phyloP scores from a whole-genome alignment of 2,329 filamentous ascomycete species.

The Epichloe brachyelytri region DNA sequence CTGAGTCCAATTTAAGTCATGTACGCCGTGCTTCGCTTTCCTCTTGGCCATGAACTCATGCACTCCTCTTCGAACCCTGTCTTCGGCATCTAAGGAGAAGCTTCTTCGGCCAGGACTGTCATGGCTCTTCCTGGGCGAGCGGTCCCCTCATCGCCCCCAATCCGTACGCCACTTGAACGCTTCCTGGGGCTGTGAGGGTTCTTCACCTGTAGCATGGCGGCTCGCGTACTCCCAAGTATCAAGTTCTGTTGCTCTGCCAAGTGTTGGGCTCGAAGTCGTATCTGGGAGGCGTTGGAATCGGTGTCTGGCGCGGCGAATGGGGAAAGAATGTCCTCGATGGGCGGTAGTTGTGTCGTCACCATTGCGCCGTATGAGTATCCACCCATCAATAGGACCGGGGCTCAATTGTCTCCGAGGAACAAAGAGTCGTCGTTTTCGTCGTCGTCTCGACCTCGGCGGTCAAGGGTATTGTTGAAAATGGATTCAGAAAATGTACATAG shows the following conservation, averaged over 20 bases:
- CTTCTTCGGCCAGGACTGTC: constrained; percentile 20
- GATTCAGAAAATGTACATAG: constrained; percentile 52
- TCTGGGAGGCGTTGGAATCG: constrained; percentile 52
- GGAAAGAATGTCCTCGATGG: constrained; percentile 43
- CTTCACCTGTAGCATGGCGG: constrained; percentile 17
- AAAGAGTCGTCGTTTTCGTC: background rate
- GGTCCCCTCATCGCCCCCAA: constrained; percentile 36
- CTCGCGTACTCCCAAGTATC: constrained; percentile 25
- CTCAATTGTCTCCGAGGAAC: background rate
- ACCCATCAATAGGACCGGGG: constrained; percentile 48
- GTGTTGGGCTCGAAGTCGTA: constrained; percentile 55
- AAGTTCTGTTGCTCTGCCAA: constrained; percentile 51
- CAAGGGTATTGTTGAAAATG: constrained; percentile 13
- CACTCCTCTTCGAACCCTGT: constrained; percentile 33
- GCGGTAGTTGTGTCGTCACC: constrained; percentile 60
- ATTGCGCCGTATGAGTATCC: constrained; percentile 91
- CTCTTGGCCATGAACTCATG: constrained; percentile 33
- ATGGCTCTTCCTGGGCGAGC: constrained; percentile 23
- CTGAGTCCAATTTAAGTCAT: background rate
- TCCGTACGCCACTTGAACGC: constrained; percentile 26
- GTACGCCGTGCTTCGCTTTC: constrained; percentile 11
- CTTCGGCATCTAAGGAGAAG: constrained; percentile 33
- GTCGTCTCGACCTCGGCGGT: background rate
- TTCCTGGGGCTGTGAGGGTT: constrained; percentile 11
- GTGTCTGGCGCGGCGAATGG: constrained; percentile 39